Percentiles rank a stretch among this genome's conserved stretches.
Evolutionary conservation across 805 yeast species (phyloP).

Genomic region (Kuraishia piskuri): DNA sequence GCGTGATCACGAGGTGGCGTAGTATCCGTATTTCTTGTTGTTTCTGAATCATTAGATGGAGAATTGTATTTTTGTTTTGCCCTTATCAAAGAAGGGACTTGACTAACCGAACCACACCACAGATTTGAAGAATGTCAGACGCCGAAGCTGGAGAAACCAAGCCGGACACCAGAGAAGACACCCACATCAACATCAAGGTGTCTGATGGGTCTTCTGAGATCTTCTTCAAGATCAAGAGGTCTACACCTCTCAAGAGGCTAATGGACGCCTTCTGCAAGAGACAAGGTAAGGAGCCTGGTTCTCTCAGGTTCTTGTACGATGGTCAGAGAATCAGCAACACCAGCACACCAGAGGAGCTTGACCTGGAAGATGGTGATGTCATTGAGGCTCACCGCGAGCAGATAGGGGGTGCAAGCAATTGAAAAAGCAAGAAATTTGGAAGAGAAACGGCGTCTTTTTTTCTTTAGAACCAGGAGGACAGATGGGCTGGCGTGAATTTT

Average conservation of each 20-base stretch:
- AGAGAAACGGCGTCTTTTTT: not conserved
- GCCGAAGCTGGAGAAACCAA: constrained; percentile 18
- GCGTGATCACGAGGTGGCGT: no score
- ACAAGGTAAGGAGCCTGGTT: constrained; percentile 80
- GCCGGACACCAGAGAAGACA: constrained; percentile 44
- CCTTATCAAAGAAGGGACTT: no score
- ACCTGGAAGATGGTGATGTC: constrained; percentile 91
- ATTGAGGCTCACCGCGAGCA: constrained; percentile 98
- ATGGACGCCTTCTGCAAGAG: constrained; percentile 98
- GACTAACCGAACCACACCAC: not conserved
- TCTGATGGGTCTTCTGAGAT: constrained; percentile 92
- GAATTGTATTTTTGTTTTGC: no score
- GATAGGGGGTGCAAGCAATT: constrained; percentile 38
- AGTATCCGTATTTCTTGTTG: no score
- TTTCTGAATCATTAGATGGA: no score
- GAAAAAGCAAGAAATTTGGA: no score
- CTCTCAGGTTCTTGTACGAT: constrained; percentile 84
- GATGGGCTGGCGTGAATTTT: not conserved
- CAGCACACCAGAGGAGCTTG: constrained; percentile 88
- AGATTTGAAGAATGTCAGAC: not conserved
- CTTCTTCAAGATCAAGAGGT: constrained; percentile 87
- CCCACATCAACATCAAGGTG: constrained; percentile 89
- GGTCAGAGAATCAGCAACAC: constrained; percentile 86
- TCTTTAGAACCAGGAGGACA: not conserved
- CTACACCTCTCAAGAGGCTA: constrained; percentile 86